Evolutionary conservation across 1,284 basidiomycete species (phyloP).

Genomic region (Schizophyllum commune): DNA sequence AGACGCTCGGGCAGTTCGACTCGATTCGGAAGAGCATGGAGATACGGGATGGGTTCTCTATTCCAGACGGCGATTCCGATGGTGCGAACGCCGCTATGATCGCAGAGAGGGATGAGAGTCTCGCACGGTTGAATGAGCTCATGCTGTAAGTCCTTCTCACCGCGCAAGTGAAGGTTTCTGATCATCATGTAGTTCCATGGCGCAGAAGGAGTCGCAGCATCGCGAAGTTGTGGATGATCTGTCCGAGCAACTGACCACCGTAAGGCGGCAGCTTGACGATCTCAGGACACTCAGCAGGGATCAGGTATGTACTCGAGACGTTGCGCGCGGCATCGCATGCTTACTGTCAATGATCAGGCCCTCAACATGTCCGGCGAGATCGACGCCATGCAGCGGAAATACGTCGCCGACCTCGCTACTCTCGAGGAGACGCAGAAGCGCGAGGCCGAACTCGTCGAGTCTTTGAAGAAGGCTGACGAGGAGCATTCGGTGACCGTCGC

Average conservation of each 20-base stretch:
- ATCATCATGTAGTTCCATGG: slow-evolving; percentile 67
- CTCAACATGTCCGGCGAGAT: slow-evolving; percentile 83
- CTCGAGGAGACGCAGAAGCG: slow-evolving; percentile 50
- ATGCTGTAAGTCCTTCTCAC: slow-evolving; percentile 58
- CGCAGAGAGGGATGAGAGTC: slow-evolving; percentile 57
- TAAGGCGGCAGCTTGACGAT: slow-evolving; percentile 74
- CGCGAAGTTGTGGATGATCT: slow-evolving; percentile 70
- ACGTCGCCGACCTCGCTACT: slow-evolving; percentile 41
- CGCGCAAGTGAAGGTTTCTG: neutral
- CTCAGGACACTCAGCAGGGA: slow-evolving; percentile 72
- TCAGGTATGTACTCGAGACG: slow-evolving; percentile 43
- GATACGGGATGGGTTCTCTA: slow-evolving; percentile 30
- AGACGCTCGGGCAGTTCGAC: slow-evolving; percentile 64
- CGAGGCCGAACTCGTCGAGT: slow-evolving; percentile 45
- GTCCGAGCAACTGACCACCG: slow-evolving; percentile 55
- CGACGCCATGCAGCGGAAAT: slow-evolving; percentile 60
- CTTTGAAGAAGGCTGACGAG: slow-evolving; percentile 42
- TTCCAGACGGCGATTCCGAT: slow-evolving; percentile 20
- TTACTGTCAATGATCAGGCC: slow-evolving; percentile 35
- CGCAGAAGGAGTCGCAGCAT: slow-evolving; percentile 86
- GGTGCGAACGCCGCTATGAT: slow-evolving; percentile 20
- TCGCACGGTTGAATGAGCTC: slow-evolving; percentile 75
- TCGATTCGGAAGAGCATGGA: slow-evolving; percentile 60
- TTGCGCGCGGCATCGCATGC: neutral
- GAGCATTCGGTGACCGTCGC: slow-evolving; percentile 41